Evolutionary conservation across 2,329 filamentous ascomycete species (phyloP).

Genomic region (Arthroderma uncinatum): DNA sequence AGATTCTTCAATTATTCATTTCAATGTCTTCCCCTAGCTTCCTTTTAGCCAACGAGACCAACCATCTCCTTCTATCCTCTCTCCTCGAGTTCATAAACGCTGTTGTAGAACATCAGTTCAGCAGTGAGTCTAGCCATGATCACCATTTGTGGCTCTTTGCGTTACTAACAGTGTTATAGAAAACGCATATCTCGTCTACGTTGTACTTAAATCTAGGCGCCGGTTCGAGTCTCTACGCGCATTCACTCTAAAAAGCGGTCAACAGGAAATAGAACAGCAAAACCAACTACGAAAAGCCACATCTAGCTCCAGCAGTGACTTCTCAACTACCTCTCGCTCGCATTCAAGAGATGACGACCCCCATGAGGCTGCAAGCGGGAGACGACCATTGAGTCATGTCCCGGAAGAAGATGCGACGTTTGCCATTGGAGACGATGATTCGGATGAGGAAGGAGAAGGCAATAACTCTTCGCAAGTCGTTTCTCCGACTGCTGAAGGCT

Average conservation of each 20-base stretch:
- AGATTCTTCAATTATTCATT: constrained; percentile 74
- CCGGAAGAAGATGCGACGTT: constrained; percentile 68
- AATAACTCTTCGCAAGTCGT: constrained; percentile 45
- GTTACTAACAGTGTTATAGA: constrained; percentile 38
- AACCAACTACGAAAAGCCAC: constrained; percentile 59
- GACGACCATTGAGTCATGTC: constrained; percentile 53
- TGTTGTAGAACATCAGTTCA: constrained; percentile 79
- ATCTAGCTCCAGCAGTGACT: constrained; percentile 25
- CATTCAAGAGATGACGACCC: constrained; percentile 32
- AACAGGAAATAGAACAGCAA: constrained; percentile 78
- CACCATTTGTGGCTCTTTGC: background rate
- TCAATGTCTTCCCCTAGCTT: constrained; percentile 93
- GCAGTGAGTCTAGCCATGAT: constrained; percentile 42
- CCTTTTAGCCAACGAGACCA: constrained; percentile 80
- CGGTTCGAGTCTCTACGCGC: constrained; percentile 73
- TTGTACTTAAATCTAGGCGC: constrained; percentile 67
- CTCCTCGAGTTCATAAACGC: constrained; percentile 81
- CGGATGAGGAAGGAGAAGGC: constrained; percentile 53
- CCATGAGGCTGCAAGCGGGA: constrained; percentile 39
- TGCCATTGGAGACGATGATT: constrained; percentile 69
- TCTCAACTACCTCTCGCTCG: constrained; percentile 24
- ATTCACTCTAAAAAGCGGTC: constrained; percentile 84
- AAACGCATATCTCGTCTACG: constrained; percentile 71
- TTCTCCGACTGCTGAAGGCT: constrained; percentile 45
- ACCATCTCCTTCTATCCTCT: constrained; percentile 68